Percentiles rank a stretch among this genome's conserved stretches.
These are phyloP conservation scores for Berkeleyomyces rouxiae DNA, from an alignment of 2,329 filamentous ascomycete genomes.

Conservation along the genomic window DNA sequence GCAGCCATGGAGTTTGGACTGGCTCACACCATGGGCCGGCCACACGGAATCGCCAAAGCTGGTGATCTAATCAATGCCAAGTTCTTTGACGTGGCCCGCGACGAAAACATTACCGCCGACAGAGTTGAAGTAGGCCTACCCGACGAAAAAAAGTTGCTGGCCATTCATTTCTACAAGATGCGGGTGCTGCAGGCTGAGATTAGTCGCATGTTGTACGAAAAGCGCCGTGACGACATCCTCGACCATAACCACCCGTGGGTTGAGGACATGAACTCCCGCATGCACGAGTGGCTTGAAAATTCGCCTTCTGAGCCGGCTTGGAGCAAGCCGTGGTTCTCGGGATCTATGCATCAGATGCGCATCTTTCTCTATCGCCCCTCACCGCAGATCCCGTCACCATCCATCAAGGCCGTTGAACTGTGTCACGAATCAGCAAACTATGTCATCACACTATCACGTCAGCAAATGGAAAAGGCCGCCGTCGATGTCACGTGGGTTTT, in stretches of 20 bases:
- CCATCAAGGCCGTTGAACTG: conserved; percentile 55
- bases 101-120: conserved; percentile 62
- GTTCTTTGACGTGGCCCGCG: conserved; percentile 69
- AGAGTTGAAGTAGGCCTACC: conserved; percentile 57
- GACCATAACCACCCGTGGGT: conserved; percentile 83
- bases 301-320: conserved; percentile 55
- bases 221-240: conserved; percentile 58
- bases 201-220: conserved; percentile 68
- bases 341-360: conserved; percentile 54
- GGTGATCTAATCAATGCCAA: conserved; percentile 71
- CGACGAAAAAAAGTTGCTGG: conserved; percentile 70
- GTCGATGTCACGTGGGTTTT: conserved; percentile 92
- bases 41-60: conserved; percentile 66
- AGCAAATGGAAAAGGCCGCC: conserved; percentile 58
- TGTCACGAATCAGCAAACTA: conserved; percentile 72
- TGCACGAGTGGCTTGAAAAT: conserved; percentile 62
- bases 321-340: conserved; percentile 52
- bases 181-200: conserved; percentile 76
- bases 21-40: conserved; percentile 73
- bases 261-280: conserved; percentile 55
- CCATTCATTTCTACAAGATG: conserved; percentile 91
- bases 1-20: conserved; percentile 78
- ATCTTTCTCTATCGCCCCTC: conserved; percentile 80
- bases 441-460: conserved; percentile 65
- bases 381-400: conserved; percentile 78